phyloP scores from a whole-genome alignment of 768 basidiomycete species.

The Pluteus cervinus region DNA sequence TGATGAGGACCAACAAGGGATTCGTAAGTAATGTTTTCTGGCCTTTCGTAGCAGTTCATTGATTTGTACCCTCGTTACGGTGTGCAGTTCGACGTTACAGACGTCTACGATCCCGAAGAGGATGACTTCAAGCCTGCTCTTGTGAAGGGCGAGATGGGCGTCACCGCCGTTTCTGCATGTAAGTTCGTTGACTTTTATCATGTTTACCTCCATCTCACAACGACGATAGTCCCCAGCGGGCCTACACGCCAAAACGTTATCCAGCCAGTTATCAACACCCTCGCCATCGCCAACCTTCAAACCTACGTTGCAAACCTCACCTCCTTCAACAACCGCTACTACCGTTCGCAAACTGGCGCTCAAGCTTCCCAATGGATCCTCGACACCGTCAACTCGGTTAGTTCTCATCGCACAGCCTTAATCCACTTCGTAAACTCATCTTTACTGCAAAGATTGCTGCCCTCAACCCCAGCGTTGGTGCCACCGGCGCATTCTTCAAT shows the following conservation, averaged over 20 bases:
- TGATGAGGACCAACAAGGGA: constrained; percentile 24
- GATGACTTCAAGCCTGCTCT: constrained; percentile 8
- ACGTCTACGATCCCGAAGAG: constrained; percentile 30
- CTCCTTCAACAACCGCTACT: constrained; percentile 39
- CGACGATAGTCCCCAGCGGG: too few relatives aligned
- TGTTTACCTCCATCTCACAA: constrained; percentile 26
- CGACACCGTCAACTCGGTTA: constrained; percentile 22
- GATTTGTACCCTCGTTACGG: not conserved
- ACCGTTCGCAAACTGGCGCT: constrained; percentile 31
- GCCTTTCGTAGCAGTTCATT: not conserved
- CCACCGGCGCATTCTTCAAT: constrained; percentile 20
- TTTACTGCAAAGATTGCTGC: constrained; percentile 18
- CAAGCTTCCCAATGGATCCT: constrained; percentile 33
- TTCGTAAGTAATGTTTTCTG: constrained; percentile 28
- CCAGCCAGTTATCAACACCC: constrained; percentile 18
- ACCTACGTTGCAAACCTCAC: constrained; percentile 27
- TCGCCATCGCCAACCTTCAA: constrained; percentile 28
- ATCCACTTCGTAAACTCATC: not conserved
- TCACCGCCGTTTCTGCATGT: not conserved
- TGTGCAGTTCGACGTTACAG: constrained; percentile 38
- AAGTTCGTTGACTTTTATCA: constrained; percentile 6
- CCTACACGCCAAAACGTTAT: constrained; percentile 20
- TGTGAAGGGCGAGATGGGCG: constrained; percentile 23
- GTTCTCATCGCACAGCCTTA: too few relatives aligned
- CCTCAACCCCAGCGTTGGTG: constrained; percentile 22